These are phyloP conservation scores for Protomyces lactucae-debilis DNA, from an alignment of 1,139 yeast genomes.

Conservation along the genomic window DNA sequence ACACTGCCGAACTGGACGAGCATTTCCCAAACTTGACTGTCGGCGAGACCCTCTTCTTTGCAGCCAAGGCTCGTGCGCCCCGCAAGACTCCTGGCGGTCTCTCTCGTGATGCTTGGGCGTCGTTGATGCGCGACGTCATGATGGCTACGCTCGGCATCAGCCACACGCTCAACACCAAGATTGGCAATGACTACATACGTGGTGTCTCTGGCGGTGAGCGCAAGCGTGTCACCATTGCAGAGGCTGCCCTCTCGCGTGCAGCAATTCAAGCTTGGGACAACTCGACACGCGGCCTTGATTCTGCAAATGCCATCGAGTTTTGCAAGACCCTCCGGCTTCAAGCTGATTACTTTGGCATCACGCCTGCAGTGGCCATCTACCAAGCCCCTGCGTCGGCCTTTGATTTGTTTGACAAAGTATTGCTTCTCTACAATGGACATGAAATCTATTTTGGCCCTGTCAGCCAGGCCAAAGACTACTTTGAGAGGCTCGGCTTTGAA, in stretches of 20 bases:
- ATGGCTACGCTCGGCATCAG: conserved; percentile 64
- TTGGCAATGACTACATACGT: conserved; percentile 64
- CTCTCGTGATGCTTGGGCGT: conserved; percentile 47
- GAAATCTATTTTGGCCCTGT: conserved; percentile 71
- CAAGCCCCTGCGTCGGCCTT: conserved; percentile 79
- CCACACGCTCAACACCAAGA: conserved; percentile 60
- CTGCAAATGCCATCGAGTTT: conserved; percentile 62
- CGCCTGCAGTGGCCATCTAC: conserved; percentile 67
- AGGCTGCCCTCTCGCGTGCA: conserved; percentile 52
- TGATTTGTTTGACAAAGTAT: conserved; percentile 58
- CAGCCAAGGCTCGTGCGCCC: conserved; percentile 42
- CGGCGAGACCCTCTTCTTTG: conserved; percentile 62
- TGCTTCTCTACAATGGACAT: conserved; percentile 67
- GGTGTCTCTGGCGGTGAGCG: conserved; percentile 86
- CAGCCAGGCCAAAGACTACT: conserved; percentile 54
- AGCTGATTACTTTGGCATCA: conserved; percentile 51
- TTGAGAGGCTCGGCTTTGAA: conserved; percentile 60
- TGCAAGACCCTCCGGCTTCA: conserved; percentile 61
- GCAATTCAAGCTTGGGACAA: conserved; percentile 68
- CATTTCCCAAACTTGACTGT: conserved; percentile 60
- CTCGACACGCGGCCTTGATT: conserved; percentile 64
- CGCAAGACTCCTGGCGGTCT: not conserved
- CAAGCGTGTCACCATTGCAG: conserved; percentile 74
- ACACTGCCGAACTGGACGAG: conserved; percentile 54
- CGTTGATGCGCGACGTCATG: conserved; percentile 57